Conservation (phyloP, 768 basidiomycete species). For the Tylopilus balloui region DNA sequence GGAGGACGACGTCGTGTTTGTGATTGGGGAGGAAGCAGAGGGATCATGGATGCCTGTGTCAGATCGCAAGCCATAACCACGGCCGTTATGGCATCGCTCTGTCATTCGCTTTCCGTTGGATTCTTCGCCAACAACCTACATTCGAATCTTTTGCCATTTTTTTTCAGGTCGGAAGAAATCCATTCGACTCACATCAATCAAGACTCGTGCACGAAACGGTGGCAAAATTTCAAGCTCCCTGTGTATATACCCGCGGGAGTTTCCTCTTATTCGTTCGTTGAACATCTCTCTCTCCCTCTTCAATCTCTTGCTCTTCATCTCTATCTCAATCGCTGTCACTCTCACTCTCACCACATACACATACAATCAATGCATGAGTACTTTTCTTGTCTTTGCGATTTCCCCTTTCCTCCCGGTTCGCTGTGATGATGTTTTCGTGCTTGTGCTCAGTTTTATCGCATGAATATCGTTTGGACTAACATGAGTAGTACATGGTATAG, state of each 20-base stretch:
- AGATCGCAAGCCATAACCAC: conserved; percentile 26
- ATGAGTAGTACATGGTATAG: not conserved
- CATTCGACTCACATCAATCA: conserved; percentile 13
- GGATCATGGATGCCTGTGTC: conserved; percentile 34
- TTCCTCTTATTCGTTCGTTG: not conserved
- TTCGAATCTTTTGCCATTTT: conserved; percentile 1
- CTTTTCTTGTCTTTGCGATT: not conserved
- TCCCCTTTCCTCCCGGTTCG: not conserved
- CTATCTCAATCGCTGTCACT: conserved; percentile 10
- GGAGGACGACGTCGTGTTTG: conserved; percentile 76
- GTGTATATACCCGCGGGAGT: conserved; percentile 18
- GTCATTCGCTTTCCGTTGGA: not conserved
- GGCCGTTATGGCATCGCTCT: not conserved
- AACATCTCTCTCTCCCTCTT: not conserved
- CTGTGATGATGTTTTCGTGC: not conserved
- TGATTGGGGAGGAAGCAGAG: conserved; percentile 50
- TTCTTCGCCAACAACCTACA: conserved; percentile 7
- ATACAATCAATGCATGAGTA: conserved; percentile 18
- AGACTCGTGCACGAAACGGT: conserved; percentile 1
- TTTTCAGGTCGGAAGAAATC: conserved; percentile 14
- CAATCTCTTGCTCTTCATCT: conserved; percentile 8
- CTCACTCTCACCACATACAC: conserved; percentile 1
- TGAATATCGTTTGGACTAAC: not conserved
- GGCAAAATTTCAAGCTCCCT: conserved; percentile 4
- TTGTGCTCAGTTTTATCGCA: conserved; percentile 1